Base-by-base conservation (phyloP, 2,329 filamentous ascomycete species). In the Curvularia verruculosa region DNA sequence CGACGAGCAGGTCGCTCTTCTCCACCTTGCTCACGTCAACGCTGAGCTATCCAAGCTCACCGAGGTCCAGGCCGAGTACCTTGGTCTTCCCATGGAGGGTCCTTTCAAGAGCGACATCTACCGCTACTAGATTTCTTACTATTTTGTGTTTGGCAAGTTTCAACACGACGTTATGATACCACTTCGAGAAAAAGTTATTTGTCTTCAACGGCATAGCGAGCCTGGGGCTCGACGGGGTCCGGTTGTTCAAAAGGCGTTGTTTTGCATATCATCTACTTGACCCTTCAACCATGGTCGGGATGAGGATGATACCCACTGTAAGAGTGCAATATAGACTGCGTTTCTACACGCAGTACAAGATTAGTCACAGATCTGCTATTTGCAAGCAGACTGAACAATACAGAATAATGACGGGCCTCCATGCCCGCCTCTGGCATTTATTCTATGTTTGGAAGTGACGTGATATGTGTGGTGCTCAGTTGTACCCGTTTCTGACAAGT, bases 91-190 rank as follows among this genome's bases (percentile, higher is more conserved):
- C 59, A 77, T 87, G 65, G 89, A 93, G 84, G 95, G 95, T 78
- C 95, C 95, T 73, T 99, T 86, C 90, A 99, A 99, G 92, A 85
- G 84, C 81, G 94, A 98, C 71, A 91, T 93, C 86, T 93, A 91
- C 78, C 75, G 75, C 58, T 77, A 77, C 72, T 77, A 77, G 71
- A 72, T 69, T 70, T 72, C 53, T 70, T 73, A 69, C 45, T 58
- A 55, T 62, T 26, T 56, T 61, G 54, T 52, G 62, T 61, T 66
- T 67, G 60, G 56, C 64, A 69, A 68, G 72, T 77, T 80, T 80
- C 82, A 84, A 84, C 82, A 84, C 81, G 81, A 83, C 80, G 76
- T 83, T 80, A 86, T 82, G 83, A 85, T 82, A 78, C 79, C 80
- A 74, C 65, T 70, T 73, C 68, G 64, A 81, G 80, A 44, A 41